Evolutionary conservation across 345 rosid species (phyloP).

Genomic region (Rhodamnia argentea): DNA sequence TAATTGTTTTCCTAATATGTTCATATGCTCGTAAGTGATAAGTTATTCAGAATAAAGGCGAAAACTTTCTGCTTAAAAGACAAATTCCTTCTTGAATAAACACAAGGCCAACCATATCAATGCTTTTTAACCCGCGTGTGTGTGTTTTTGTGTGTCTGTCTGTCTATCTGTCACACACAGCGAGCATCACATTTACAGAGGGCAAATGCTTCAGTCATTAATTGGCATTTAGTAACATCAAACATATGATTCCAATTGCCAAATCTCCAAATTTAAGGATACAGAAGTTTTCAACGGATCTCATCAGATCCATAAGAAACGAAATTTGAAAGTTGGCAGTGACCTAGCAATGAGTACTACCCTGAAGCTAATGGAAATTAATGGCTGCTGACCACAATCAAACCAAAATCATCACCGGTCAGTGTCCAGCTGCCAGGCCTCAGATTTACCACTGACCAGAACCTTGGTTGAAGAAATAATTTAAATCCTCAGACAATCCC

Average conservation of each 20-base stretch:
- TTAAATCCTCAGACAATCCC: neutral
- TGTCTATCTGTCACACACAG: neutral
- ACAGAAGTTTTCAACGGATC: neutral
- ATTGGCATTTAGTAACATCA: neutral
- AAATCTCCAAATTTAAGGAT: neutral
- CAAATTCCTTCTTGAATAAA: neutral
- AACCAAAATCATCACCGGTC: accelerated
- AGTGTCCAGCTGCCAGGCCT: neutral
- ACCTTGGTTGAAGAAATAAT: neutral
- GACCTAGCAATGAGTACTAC: neutral
- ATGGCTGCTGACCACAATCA: neutral
- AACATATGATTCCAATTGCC: neutral
- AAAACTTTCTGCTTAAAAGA: neutral
- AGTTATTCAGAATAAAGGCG: neutral
- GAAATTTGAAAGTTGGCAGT: neutral
- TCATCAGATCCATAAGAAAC: neutral
- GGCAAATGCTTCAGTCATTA: neutral
- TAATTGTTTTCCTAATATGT: neutral
- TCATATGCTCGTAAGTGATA: neutral
- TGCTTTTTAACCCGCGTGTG: neutral
- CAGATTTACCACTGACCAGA: neutral
- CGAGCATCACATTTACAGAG: accelerated
- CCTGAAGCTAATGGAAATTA: neutral
- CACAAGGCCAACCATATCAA: neutral
- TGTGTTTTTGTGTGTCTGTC: neutral